A percentile compares a stretch with the other conserved stretches of the same genome.
These are phyloP conservation scores for Incumbomyces delicatus DNA, from an alignment of 2,329 filamentous ascomycete genomes.

Conservation along the genomic window DNA sequence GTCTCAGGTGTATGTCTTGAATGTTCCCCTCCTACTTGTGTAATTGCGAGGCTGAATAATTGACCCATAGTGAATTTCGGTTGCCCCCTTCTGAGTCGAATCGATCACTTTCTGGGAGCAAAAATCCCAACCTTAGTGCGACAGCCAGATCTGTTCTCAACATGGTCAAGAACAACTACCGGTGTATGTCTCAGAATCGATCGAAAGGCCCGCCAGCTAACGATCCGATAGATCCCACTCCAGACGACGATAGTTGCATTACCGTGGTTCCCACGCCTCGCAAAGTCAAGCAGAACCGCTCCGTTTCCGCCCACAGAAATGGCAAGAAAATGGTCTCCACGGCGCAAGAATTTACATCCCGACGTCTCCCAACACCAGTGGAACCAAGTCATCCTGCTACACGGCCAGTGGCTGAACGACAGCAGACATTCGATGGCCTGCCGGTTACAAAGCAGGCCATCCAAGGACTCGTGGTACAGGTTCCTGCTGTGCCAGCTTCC, in stretches of 20 bases:
- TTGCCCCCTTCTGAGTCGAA: background rate
- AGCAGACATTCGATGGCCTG: background rate
- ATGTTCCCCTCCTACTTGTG: background rate
- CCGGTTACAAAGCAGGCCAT: constrained; percentile 3
- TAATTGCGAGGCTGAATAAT: background rate
- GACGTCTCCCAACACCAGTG: background rate
- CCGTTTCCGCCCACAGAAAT: no score
- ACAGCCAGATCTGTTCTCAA: constrained; percentile 15
- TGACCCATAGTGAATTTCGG: constrained; percentile 1
- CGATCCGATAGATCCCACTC: background rate
- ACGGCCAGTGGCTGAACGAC: background rate
- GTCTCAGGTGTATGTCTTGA: background rate
- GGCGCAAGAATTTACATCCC: constrained; percentile 1
- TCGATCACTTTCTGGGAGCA: background rate
- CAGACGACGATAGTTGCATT: background rate
- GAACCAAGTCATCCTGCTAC: background rate
- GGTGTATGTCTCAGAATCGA: constrained; percentile 8
- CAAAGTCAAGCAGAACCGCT: no score
- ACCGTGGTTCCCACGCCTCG: no score
- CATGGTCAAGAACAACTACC: constrained; percentile 14
- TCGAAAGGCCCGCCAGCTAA: background rate
- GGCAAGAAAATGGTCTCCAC: constrained; percentile 5
- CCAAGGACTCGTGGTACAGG: constrained; percentile 33
- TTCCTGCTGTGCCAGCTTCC: constrained; percentile 35
- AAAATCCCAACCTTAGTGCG: constrained; percentile 10